Percentiles rank a stretch among this genome's conserved stretches.
Evolutionary conservation across 129 eudicot genomes (phyloP).

Genomic region (Heracleum sosnowskyi): DNA sequence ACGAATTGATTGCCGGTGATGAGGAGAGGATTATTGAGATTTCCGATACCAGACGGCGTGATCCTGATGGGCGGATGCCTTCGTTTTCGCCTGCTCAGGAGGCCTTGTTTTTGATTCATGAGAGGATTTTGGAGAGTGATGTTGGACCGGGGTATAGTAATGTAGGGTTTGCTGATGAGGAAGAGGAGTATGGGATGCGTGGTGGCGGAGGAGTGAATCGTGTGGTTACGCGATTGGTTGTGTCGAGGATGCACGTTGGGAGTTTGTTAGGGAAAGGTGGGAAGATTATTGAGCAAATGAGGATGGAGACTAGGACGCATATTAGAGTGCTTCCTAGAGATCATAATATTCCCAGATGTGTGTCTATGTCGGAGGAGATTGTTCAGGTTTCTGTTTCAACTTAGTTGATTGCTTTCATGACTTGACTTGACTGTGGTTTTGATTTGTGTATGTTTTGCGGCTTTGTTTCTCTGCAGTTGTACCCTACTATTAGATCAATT

Average conservation of each 20-base stretch:
- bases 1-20: slow-evolving; percentile 73
- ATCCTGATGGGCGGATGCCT: slow-evolving; percentile 91
- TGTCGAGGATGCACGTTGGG: slow-evolving; percentile 92
- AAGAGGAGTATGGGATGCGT: slow-evolving; percentile 34
- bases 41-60: slow-evolving; percentile 85
- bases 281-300: slow-evolving; percentile 97
- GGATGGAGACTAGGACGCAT: slow-evolving; percentile 92
- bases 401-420: not conserved
- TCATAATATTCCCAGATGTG: slow-evolving; percentile 80
- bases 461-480: not conserved
- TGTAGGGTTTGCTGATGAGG: slow-evolving; percentile 42
- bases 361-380: slow-evolving; percentile 85
- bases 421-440: not conserved
- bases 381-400: slow-evolving; percentile 66
- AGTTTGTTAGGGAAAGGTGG: slow-evolving; percentile 95
- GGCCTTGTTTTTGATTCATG: slow-evolving; percentile 84
- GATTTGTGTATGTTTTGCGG: not conserved
- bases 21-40: slow-evolving; percentile 98
- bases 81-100: slow-evolving; percentile 95
- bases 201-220: slow-evolving; percentile 55
- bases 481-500: not conserved
- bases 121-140: slow-evolving; percentile 91
- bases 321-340: slow-evolving; percentile 95
- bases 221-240: slow-evolving; percentile 82
- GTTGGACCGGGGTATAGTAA: slow-evolving; percentile 34